These are phyloP conservation scores for Lathyrus oleraceus DNA, from an alignment of 306 rosid genomes.

Conservation along the genomic window DNA sequence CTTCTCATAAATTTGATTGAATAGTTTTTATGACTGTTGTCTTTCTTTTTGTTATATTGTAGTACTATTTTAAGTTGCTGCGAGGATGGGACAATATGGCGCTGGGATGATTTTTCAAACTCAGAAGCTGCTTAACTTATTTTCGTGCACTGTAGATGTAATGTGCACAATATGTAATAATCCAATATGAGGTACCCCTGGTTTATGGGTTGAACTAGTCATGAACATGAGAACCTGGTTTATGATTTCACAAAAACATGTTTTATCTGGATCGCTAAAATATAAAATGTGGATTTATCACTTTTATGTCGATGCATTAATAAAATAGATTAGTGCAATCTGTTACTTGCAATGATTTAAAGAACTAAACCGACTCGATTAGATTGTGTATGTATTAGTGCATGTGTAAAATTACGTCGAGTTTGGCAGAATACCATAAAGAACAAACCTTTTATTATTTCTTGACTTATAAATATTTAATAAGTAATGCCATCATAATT, in stretches of 20 bases:
- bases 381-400: no score
- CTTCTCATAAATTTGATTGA: conserved; percentile 8
- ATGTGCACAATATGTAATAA: conserved; percentile 4
- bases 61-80: conserved; percentile 89
- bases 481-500: background rate
- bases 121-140: conserved; percentile 29
- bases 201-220: conserved; percentile 26
- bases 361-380: no score
- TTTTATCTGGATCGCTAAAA: background rate
- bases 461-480: background rate
- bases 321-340: background rate
- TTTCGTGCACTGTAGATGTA: background rate
- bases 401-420: no score
- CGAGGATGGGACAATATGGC: conserved; percentile 98
- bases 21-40: background rate
- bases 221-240: background rate
- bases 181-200: background rate
- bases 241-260: background rate
- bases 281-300: background rate
- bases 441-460: background rate
- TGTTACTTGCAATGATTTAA: background rate
- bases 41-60: conserved; percentile 35
- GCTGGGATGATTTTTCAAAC: conserved; percentile 74
- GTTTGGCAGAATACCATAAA: background rate
- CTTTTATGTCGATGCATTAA: background rate